Base-by-base conservation (phyloP, 2,329 filamentous ascomycete genomes). In the Myriangium duriaei region DNA sequence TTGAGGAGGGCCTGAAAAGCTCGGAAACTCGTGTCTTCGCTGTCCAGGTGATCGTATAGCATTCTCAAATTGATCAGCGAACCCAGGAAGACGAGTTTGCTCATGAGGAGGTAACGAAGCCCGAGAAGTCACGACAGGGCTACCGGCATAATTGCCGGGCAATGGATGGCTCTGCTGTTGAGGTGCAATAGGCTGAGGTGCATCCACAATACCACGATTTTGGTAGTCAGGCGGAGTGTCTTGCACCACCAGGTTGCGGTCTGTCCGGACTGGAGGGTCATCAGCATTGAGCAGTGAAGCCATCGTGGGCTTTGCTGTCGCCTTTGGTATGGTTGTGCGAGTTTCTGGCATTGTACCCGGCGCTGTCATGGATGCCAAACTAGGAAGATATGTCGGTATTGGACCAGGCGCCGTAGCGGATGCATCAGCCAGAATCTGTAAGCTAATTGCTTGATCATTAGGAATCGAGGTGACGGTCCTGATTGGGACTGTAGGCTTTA, bases 381-480 rank as follows among this genome's bases (percentile, higher is more conserved):
- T 17, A 13, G 32, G 17, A 13, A 32, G 9, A 30, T 16, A 10
- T 15, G 18, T 9, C 19, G 15, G 13, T 29, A 29, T 29, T 2
- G 38, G 30, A 10, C 33, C 33, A 15, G 34, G 36, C 5, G 35
- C 39, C n/a, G 51, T 48, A 21, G 49, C 45, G 11, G 57, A 58
- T 10, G 57, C 39, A 10, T 56, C 51, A 16, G 57, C 59, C 37
- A 63, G 52, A 34, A 59, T 40, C 45, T 56, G 55, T 19, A 67
- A 49, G 15, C 59, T 57, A 17, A 53, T 43, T 4, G 63, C 63
- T 35, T 63, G 51, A 16, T 61, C 60, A 42, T 65, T 65, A 2
- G 56, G 53, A 40, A 64, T 53, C 14, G 55, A 39, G n/a, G n/a
- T n/a, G 21, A n/a, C 7, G 7, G 21, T 26, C 7, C 7, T 26